phyloP scores from a whole-genome alignment of 805 yeast genomes.

The Komagataella ulmi region DNA sequence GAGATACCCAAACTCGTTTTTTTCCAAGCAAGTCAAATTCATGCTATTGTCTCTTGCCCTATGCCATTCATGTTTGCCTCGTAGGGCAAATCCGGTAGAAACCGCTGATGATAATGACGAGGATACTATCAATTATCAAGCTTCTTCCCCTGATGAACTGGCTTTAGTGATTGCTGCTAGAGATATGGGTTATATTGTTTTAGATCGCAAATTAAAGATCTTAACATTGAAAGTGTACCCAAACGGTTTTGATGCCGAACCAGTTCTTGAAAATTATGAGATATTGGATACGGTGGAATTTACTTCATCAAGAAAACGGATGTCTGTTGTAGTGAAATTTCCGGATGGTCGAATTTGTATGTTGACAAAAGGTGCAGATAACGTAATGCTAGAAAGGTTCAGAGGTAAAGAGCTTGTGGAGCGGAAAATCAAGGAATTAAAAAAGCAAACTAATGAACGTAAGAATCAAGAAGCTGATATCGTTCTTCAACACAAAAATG shows the following conservation, averaged over 20 bases:
- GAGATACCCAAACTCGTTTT: constrained; percentile 52
- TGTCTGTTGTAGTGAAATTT: constrained; percentile 75
- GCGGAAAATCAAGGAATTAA: constrained; percentile 50
- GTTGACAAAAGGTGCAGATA: constrained; percentile 94
- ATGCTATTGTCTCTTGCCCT: constrained; percentile 73
- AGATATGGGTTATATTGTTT: constrained; percentile 84
- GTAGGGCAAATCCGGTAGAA: constrained; percentile 16
- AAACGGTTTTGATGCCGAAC: constrained; percentile 54
- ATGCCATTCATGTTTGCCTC: constrained; percentile 86
- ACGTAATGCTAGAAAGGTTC: constrained; percentile 68
- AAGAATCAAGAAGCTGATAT: constrained; percentile 68
- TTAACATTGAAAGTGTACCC: constrained; percentile 73
- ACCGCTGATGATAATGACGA: constrained; percentile 17
- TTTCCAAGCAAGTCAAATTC: constrained; percentile 61
- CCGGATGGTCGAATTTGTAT: constrained; percentile 69
- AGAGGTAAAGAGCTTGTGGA: constrained; percentile 44
- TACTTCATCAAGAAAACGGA: constrained; percentile 77
- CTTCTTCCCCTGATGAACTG: constrained; percentile 93
- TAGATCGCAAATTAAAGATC: constrained; percentile 45
- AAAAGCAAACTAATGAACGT: constrained; percentile 43
- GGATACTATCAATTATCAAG: constrained; percentile 64
- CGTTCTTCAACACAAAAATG: constrained; percentile 42
- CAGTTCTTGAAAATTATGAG: constrained; percentile 57
- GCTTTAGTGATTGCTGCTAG: constrained; percentile 92
- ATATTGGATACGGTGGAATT: constrained; percentile 77